Base-by-base conservation (phyloP, 805 yeast species). In the Zygoascus biomembranicola region DNA sequence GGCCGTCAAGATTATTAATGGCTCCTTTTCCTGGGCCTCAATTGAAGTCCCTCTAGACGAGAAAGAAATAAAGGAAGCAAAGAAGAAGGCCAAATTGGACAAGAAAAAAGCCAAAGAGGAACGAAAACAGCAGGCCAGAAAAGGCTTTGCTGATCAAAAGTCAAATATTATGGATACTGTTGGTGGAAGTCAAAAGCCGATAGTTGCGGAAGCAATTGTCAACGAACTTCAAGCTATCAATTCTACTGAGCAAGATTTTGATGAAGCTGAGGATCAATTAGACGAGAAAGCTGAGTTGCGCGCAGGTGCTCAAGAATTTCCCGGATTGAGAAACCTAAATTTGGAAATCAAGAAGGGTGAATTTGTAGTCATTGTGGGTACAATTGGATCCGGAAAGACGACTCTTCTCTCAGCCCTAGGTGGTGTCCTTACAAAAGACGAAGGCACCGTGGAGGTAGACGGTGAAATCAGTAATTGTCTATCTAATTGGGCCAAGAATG, bases 401-500 rank as follows among this genome's bases (percentile, higher is more conserved):
- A 83, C 90, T 0, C 67, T 85, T 19, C 69, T 85, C 50, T 72
- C 70, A 58, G 89, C 90, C 0, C 65, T 85, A 53, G 74, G 84
- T 8, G 90, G 90, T 1, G 73, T 77, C 49, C 84, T 85, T 88
- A 73, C 71, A 28, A 75, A 76, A 59, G 69, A 67, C 0, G 42
- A 61, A 0, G 90, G 90, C 43, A 54, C 63, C 0, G 69, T 81
- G 2, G 68, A 67, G 41, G 69, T 76, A 10, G 69, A 73, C 60
- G 87, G 87, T 1, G 72, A 61, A 66, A 76, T 75, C 35, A 61
- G 73, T 19, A 62, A 70, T 55, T 73, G 78, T 52, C 88, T 88
- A 8, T 72, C 72, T 32, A 87, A 87, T 3, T 85, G 90, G 90
- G 77, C 84, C 47, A 87, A 83, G 61, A 85, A 84, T 66, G 79